A percentile compares a stretch with the other conserved stretches of the same genome.
Evolutionary conservation across 2,329 filamentous ascomycete species (phyloP).

Genomic region (Penicillium polonicum): DNA sequence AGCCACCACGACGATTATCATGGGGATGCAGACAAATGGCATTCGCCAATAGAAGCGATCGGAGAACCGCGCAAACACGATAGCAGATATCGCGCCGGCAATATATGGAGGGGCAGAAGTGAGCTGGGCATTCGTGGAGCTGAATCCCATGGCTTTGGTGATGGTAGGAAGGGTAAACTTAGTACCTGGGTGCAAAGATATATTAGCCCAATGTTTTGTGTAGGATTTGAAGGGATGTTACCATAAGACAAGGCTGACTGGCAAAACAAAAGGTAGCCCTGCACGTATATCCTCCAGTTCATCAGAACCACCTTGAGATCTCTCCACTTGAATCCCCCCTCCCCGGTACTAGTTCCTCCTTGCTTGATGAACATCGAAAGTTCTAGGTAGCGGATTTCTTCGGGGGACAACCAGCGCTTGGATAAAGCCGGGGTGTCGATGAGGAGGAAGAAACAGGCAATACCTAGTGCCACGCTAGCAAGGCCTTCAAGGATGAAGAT

Average conservation of each 20-base stretch:
- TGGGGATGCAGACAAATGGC: conserved; percentile 23
- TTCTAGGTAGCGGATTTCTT: conserved; percentile 41
- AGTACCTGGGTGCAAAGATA: conserved; percentile 32
- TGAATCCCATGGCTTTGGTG: conserved; percentile 40
- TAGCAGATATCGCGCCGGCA: conserved; percentile 26
- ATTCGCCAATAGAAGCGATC: conserved; percentile 29
- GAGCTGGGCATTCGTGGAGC: conserved; percentile 36
- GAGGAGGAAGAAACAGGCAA: conserved; percentile 43
- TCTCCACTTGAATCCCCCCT: conserved; percentile 26
- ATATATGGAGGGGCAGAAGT: conserved; percentile 28
- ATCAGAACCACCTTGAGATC: conserved; percentile 35
- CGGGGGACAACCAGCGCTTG: conserved; percentile 37
- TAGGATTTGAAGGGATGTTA: conserved; percentile 15
- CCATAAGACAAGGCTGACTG: conserved; percentile 24
- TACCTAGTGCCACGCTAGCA: conserved; percentile 41
- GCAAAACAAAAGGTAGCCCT: conserved; percentile 31
- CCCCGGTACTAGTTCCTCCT: conserved; percentile 6
- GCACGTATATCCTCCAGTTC: conserved; percentile 41
- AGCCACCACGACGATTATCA: conserved; percentile 15
- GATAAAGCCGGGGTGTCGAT: conserved; percentile 42
- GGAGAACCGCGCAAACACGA: conserved; percentile 23
- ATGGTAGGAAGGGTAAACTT: conserved; percentile 41
- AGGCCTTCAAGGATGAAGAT: conserved; percentile 51
- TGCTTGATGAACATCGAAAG: conserved; percentile 36
- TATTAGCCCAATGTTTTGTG: conserved; percentile 20